These are phyloP conservation scores for Aspergillus versicolor DNA, from an alignment of 2,329 filamentous ascomycete species.

Conservation along the genomic window DNA sequence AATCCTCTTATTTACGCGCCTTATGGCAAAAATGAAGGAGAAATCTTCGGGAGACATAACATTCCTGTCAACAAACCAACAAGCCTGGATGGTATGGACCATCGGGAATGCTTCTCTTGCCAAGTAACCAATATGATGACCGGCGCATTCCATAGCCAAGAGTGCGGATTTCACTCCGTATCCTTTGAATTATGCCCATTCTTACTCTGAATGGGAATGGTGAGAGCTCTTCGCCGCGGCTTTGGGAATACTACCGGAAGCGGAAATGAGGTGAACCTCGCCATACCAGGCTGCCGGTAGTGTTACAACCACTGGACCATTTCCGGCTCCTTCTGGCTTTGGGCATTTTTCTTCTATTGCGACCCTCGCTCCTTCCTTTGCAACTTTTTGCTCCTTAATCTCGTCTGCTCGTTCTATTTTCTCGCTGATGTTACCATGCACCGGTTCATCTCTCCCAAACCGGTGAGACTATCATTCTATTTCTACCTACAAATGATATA, in stretches of 20 bases:
- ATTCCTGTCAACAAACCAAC: constrained; percentile 12
- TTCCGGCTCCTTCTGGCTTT: constrained; percentile 11
- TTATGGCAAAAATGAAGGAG: neutral
- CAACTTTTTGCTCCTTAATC: neutral
- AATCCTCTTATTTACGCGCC: neutral
- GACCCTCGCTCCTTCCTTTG: constrained; percentile 14
- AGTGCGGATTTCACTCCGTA: neutral
- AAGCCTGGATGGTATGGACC: constrained; percentile 3
- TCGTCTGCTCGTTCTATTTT: neutral
- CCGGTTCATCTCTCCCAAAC: neutral
- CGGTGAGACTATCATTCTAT: constrained; percentile 12
- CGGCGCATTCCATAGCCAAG: neutral
- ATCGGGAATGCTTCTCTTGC: neutral
- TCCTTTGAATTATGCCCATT: neutral
- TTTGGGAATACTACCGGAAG: constrained; percentile 19
- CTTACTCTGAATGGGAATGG: no score
- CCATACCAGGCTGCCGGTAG: neutral
- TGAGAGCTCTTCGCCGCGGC: neutral
- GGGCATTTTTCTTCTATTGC: neutral
- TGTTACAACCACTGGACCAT: neutral
- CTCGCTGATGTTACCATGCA: constrained; percentile 1
- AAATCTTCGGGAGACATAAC: neutral
- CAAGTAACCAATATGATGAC: neutral
- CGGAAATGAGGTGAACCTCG: constrained; percentile 19
- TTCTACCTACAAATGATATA: constrained; percentile 18